Evolutionary conservation across 768 basidiomycete genomes (phyloP).

Genomic region (Coprinopsis cinerea): DNA sequence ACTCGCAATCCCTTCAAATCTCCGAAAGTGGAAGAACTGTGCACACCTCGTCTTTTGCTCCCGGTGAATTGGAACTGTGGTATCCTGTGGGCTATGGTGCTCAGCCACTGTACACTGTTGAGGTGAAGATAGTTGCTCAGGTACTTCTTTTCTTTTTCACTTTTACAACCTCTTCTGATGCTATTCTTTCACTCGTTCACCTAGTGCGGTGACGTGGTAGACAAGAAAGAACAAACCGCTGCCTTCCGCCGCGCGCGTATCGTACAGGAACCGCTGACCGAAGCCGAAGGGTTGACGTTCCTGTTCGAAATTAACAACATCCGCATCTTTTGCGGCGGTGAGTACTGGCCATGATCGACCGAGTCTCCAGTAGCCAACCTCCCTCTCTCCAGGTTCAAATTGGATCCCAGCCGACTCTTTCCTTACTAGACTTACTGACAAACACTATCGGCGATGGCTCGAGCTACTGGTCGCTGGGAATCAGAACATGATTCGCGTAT

Average conservation of each 20-base stretch:
- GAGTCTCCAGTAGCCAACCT: neutral
- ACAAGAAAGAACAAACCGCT: conserved; percentile 50
- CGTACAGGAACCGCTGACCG: conserved; percentile 75
- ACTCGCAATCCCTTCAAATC: conserved; percentile 30
- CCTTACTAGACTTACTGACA: conserved; percentile 55
- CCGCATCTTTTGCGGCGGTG: conserved; percentile 82
- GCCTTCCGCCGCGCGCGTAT: conserved; percentile 77
- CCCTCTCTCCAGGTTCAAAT: conserved; percentile 54
- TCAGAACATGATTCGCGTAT: conserved; percentile 88
- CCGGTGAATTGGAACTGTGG: conserved; percentile 71
- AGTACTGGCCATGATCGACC: conserved; percentile 11
- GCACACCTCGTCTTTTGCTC: conserved; percentile 42
- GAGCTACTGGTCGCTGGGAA: conserved; percentile 83
- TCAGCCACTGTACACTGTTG: conserved; percentile 70
- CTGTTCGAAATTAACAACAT: conserved; percentile 89
- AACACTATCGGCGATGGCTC: conserved; percentile 75
- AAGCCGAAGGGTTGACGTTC: conserved; percentile 76
- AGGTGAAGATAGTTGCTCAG: conserved; percentile 46
- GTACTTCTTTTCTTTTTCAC: conserved; percentile 31
- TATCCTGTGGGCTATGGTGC: conserved; percentile 79
- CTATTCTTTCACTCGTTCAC: neutral
- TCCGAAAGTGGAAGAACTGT: conserved; percentile 30
- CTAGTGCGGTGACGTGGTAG: conserved; percentile 48
- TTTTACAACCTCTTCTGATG: neutral
- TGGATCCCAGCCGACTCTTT: conserved; percentile 96